phyloP scores from a whole-genome alignment of 148 eudicot species.

The Dianthus caryophyllus region DNA sequence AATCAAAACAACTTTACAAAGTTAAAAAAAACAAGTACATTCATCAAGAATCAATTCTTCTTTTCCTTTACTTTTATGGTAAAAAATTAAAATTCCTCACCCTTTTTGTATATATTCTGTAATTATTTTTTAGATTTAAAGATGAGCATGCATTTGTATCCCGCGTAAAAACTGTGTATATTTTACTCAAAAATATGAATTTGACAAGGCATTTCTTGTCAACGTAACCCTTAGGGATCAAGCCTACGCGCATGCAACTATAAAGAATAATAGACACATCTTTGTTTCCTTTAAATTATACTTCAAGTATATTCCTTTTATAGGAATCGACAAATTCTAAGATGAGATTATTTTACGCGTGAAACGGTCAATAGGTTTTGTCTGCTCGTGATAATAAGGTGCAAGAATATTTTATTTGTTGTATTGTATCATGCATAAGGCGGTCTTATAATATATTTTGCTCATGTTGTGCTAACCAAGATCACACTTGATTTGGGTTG shows the following conservation, averaged over 20 bases:
- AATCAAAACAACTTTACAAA: background rate
- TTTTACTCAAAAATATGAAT: constrained; percentile 17
- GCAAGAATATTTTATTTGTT: too few species aligned
- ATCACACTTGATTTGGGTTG: too few species aligned
- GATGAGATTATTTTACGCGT: too few species aligned
- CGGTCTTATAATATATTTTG: too few species aligned
- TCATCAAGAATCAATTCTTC: constrained; percentile 4
- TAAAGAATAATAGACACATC: constrained; percentile 2
- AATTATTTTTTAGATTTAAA: constrained; percentile 29
- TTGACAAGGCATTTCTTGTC: constrained; percentile 5
- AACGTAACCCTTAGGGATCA: constrained; percentile 12
- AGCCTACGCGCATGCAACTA: background rate
- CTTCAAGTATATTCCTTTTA: background rate
- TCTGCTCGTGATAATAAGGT: too few species aligned
- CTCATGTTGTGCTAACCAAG: too few species aligned
- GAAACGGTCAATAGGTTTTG: too few species aligned
- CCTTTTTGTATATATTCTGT: background rate
- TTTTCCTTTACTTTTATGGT: background rate
- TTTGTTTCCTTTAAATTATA: background rate
- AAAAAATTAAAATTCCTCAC: background rate
- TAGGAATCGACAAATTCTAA: too few species aligned
- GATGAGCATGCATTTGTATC: constrained; percentile 31
- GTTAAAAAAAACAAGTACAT: background rate
- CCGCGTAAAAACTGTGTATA: constrained; percentile 16
- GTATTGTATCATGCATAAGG: too few species aligned